Evolutionary conservation across 768 basidiomycete genomes (phyloP).

Genomic region (Boletus vermiculosoides): DNA sequence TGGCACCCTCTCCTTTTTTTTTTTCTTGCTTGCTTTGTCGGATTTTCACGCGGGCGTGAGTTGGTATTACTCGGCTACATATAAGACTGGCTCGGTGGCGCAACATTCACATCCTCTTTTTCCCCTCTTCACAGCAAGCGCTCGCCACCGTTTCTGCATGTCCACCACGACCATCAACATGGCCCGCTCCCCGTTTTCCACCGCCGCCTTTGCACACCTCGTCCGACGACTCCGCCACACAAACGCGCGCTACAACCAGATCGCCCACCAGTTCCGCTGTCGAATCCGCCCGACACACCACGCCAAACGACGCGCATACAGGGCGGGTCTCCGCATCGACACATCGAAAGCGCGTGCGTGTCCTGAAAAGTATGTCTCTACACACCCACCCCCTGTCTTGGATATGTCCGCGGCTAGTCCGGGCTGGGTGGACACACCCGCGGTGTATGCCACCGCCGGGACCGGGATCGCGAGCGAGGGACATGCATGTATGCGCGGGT

Average conservation of each 20-base stretch:
- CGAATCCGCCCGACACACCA: conserved; percentile 40
- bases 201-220: conserved; percentile 36
- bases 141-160: conserved; percentile 6
- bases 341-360: conserved; percentile 41
- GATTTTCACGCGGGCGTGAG: conserved; percentile 17
- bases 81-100: not conserved
- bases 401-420: conserved; percentile 37
- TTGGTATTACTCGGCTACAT: not conserved
- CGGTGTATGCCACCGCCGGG: not conserved
- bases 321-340: conserved; percentile 45
- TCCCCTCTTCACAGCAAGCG: not conserved
- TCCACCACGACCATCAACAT: conserved; percentile 5
- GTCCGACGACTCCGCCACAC: conserved; percentile 42
- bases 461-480: too few species aligned
- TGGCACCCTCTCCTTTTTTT: conserved; percentile 3
- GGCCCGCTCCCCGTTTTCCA: conserved; percentile 30
- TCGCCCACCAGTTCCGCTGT: conserved; percentile 41
- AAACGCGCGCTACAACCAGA: conserved; percentile 40
- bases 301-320: conserved; percentile 46
- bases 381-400: conserved; percentile 8
- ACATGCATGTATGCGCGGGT: conserved; percentile 14
- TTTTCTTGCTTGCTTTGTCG: not conserved
- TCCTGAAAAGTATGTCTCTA: conserved; percentile 39
- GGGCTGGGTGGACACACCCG: conserved; percentile 8
- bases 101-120: conserved; percentile 8